Base-by-base conservation (phyloP, 139 green algal species). In the Chlamydomonas applanata region DNA sequence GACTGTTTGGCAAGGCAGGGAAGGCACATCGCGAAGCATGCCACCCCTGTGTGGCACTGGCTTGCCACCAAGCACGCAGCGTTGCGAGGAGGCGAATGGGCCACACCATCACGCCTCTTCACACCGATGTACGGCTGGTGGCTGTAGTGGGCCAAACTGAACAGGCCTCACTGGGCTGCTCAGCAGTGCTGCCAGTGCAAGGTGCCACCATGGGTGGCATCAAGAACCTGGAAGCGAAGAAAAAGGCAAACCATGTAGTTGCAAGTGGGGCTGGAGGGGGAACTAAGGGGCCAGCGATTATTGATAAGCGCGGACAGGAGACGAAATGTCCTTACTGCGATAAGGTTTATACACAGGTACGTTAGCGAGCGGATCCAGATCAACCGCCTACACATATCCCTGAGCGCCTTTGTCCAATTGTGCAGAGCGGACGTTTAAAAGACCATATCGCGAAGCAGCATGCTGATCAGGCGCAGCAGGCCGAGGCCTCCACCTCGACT, bases 261-360 rank as follows among this genome's bases (percentile, higher is more conserved):
- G 79, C 4, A 17, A 92, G 86, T 57, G 91, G 89, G 34, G 83
- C 81, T 14, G 90, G 93, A 13, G 91, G 93, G 4, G 88, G 91
- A 27, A 89, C 75, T 32, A 94, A 94, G 69, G 94, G 94, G 3
- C 92, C 94, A 3, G 73, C 87, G 0, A 67, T 91, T 0, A 44
- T 97, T 0, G 94, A 98, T 74, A 98, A 98, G 80, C 86, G 93
- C 9, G 84, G 85, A 32, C 85, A 93, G 71, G 91, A 97, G 79
- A 57, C 84, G 29, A 77, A 88, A 22, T 98, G 94, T 78, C 93
- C 93, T 0, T 88, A 95, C 81, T 98, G 94, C 71, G 90, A 96
- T 45, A 81, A 91, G 16, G 72, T 91, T 0, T 97, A 96, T 80
- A 93, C 92, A 69, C 88, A 97, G 79, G 83, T 86, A 20, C 14